A percentile compares a stretch with the other conserved stretches of the same genome.
Evolutionary conservation across 306 rosid genomes (phyloP).

Genomic region (Ormosia emarginata): DNA sequence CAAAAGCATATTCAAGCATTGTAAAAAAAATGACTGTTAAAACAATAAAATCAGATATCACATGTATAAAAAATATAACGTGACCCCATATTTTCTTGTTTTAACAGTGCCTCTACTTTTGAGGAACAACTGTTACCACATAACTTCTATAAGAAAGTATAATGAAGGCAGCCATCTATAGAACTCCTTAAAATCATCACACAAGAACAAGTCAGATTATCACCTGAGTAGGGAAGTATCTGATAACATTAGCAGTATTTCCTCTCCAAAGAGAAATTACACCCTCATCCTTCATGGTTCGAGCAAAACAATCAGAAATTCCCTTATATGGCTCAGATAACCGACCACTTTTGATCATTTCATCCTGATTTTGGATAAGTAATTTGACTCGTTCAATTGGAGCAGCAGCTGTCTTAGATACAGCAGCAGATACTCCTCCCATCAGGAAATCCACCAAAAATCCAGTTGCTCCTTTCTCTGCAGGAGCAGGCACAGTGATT

Average conservation of each 20-base stretch:
- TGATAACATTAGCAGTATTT: slow-evolving; percentile 86
- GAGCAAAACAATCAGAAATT: slow-evolving; percentile 71
- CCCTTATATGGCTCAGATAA: slow-evolving; percentile 86
- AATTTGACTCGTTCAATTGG: slow-evolving; percentile 85
- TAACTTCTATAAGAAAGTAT: not conserved
- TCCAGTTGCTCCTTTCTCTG: slow-evolving; percentile 58
- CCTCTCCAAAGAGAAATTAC: slow-evolving; percentile 83
- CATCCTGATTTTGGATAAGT: slow-evolving; percentile 87
- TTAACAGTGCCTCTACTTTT: not conserved
- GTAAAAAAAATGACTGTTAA: not conserved
- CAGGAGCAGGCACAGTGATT: slow-evolving; percentile 54
- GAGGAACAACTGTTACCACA: not conserved
- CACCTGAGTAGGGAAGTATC: slow-evolving; percentile 94
- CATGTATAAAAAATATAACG: not conserved
- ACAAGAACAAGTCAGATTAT: not conserved
- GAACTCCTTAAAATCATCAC: not conserved
- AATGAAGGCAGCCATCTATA: not conserved
- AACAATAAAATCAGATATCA: not conserved
- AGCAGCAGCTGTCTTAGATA: slow-evolving; percentile 89
- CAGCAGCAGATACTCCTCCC: slow-evolving; percentile 98
- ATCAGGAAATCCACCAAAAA: slow-evolving; percentile 71
- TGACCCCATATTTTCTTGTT: not conserved
- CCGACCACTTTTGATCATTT: slow-evolving; percentile 75
- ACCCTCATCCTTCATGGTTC: slow-evolving; percentile 87
- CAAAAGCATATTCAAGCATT: not conserved